Base-by-base conservation (phyloP, 2,329 filamentous ascomycete genomes). In the Colletotrichum tropicicola region DNA sequence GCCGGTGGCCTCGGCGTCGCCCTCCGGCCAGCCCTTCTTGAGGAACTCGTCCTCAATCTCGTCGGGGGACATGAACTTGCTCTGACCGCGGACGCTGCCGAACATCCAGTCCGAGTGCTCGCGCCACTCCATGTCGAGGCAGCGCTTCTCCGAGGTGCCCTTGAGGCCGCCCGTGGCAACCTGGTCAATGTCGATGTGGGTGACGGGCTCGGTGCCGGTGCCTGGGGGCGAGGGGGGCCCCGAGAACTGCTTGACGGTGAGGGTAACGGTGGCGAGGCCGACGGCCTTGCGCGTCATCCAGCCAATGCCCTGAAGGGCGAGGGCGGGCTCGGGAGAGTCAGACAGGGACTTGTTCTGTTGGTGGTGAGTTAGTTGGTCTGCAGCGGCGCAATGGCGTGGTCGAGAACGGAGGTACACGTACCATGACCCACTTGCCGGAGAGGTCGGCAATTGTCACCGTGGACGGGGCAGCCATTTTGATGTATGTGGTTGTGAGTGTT, bases 41-140 rank as follows among this genome's bases (percentile, higher is more conserved):
- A 90, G 81, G 60, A 79, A 87, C 5, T 82, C 86, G 71, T 90
- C 87, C n/a, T 80, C 75, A 37, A 88, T 76, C 17, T 85, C 82
- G 17, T 78, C 81, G 19, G 78, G 73, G 10, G 71, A 73, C 63
- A 87, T 69, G 74, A 84, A 89, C 47, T 81, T 78, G 44, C 84
- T 87, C 65, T 83, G 83, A 61, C 91, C 92, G 54, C 82, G 81
- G 67, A 96, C 85, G 59, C 79, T 80, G 63, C 94, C 94, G 75
- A 97, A 97, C 69, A 97, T 86, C 83, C 89, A 90, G 82, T 97
- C 93, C 23, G 80, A 81, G 81, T 94, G 92, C 68, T 87, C 85
- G 70, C 91, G 89, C 70, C 70, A 76, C 57, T 70, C 70, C 74
- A 77, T 73, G 79, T 89, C 86, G 55, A 86, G 71, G 73, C 81